A percentile compares a stretch with the other conserved stretches of the same genome.
Evolutionary conservation across 768 basidiomycete species (phyloP).

Genomic region (Trametes cubensis): DNA sequence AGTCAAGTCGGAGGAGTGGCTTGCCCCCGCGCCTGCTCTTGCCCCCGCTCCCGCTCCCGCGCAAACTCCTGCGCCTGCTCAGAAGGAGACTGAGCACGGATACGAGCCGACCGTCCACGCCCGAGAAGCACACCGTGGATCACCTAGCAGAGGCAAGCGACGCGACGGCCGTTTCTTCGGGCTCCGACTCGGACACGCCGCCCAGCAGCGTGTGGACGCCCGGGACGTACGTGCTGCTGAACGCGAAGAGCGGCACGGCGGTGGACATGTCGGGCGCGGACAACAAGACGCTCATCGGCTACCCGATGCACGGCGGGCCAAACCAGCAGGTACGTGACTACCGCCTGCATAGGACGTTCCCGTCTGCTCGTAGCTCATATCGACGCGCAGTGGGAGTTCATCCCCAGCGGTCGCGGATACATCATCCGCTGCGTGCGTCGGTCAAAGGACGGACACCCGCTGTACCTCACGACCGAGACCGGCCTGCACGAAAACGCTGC

Average conservation of each 20-base stretch:
- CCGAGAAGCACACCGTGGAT: background rate
- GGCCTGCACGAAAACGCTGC: conserved; percentile 17
- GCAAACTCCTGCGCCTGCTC: background rate
- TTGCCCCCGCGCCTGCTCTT: background rate
- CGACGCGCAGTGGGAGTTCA: conserved; percentile 29
- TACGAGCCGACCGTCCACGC: background rate
- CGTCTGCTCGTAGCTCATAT: too few relatives aligned
- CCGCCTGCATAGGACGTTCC: background rate
- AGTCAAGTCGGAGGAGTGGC: conserved; percentile 14
- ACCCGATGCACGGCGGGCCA: conserved; percentile 25
- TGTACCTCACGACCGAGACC: conserved; percentile 30
- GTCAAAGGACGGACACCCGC: conserved; percentile 13
- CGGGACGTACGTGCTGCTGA: conserved; percentile 31
- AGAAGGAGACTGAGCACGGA: background rate
- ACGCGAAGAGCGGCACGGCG: conserved; percentile 30
- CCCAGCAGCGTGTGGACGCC: conserved; percentile 24
- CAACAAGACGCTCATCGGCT: conserved; percentile 29
- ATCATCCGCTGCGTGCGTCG: conserved; percentile 26
- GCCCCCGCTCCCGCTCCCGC: too few relatives aligned
- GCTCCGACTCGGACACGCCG: background rate
- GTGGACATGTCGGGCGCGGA: conserved; percentile 31
- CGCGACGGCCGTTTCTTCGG: conserved; percentile 15
- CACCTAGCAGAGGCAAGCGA: conserved; percentile 13
- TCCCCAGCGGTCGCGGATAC: conserved; percentile 31
- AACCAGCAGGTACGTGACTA: conserved; percentile 30